Evolutionary conservation across 2,329 filamentous ascomycete genomes (phyloP).

Genomic region (Arthrinium phaeospermum): DNA sequence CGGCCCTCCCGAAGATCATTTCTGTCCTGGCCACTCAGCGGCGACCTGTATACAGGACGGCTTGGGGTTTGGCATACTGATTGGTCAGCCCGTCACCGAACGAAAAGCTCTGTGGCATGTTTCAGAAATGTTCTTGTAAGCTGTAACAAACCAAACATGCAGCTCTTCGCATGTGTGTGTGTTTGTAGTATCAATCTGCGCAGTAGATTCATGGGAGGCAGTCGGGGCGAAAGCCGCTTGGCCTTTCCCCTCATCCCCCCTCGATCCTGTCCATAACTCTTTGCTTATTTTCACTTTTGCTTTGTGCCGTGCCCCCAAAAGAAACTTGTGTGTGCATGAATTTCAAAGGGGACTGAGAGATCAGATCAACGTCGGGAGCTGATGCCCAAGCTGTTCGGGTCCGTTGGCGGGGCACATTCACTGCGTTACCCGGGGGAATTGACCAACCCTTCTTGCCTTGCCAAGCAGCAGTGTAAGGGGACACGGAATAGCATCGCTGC

Average conservation of each 20-base stretch:
- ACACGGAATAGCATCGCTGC: not conserved
- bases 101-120: not conserved
- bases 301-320: not conserved
- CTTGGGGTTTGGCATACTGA: not conserved
- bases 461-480: not conserved
- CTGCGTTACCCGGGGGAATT: not conserved
- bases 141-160: not conserved
- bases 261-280: not conserved
- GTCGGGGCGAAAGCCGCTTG: not conserved
- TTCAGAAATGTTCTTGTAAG: not conserved
- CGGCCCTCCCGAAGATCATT: slow-evolving; percentile 9
- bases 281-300: slow-evolving; percentile 3
- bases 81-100: not conserved
- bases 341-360: not conserved
- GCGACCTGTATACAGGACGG: not conserved
- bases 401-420: not conserved
- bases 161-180: not conserved
- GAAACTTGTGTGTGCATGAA: not conserved
- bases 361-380: not conserved
- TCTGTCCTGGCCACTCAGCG: not conserved
- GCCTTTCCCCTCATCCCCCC: not conserved
- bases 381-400: not conserved
- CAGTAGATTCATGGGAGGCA: not conserved
- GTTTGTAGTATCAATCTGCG: not conserved
- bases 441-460: not conserved